Percentiles rank a stretch among this genome's conserved stretches.
phyloP scores from a whole-genome alignment of 2,329 filamentous ascomycete genomes.

The Aspergillus cejpii region DNA sequence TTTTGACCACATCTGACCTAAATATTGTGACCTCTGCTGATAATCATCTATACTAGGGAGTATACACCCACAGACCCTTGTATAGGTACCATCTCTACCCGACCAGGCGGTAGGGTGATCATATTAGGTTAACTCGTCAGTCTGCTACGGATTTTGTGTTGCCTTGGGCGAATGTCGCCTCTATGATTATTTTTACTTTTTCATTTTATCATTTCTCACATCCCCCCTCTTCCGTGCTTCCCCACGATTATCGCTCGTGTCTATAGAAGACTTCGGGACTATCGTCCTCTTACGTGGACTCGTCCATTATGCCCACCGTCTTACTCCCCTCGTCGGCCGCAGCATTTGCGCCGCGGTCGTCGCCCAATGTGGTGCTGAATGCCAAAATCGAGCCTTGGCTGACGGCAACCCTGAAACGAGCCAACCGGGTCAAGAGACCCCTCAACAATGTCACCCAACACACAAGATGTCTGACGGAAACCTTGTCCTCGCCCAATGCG shows the following conservation, averaged over 20 bases:
- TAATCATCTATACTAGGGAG: conserved; percentile 11
- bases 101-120: conserved; percentile 5
- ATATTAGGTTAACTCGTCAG: background rate
- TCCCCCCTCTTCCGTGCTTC: conserved; percentile 30
- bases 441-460: conserved; percentile 96
- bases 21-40: conserved; percentile 7
- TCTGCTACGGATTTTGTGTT: too few species aligned
- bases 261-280: background rate
- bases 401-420: conserved; percentile 91
- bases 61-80: too few species aligned
- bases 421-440: conserved; percentile 93
- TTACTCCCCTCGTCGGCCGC: conserved; percentile 91
- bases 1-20: conserved; percentile 12
- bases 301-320: conserved; percentile 72
- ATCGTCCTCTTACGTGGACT: conserved; percentile 48
- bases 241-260: conserved; percentile 6
- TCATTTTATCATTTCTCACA: conserved; percentile 42
- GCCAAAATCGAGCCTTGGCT: conserved; percentile 94
- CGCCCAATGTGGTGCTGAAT: conserved; percentile 88
- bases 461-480: conserved; percentile 91
- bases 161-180: conserved; percentile 38
- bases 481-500: conserved; percentile 76
- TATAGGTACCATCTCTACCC: conserved; percentile 4
- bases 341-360: conserved; percentile 88
- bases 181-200: conserved; percentile 29